These are phyloP conservation scores for Podospora comata DNA, from an alignment of 495 filamentous ascomycete genomes.

Conservation along the genomic window DNA sequence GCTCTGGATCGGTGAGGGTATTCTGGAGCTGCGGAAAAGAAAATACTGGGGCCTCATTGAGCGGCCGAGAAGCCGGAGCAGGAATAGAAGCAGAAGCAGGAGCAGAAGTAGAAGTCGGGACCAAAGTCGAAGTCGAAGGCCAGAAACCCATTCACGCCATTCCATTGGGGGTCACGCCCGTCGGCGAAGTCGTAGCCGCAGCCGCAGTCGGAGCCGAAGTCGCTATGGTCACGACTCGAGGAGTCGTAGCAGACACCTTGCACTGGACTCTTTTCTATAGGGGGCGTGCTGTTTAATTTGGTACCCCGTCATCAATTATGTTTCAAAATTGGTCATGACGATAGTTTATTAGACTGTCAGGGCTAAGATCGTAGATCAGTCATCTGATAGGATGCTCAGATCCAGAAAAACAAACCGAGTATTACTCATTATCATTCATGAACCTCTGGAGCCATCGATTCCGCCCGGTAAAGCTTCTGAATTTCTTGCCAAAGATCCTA, in stretches of 20 bases:
- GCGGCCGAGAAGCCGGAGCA: neutral
- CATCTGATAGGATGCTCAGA: neutral
- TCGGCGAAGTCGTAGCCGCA: neutral
- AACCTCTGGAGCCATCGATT: conserved; percentile 46
- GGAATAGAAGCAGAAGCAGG: neutral
- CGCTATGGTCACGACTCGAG: neutral
- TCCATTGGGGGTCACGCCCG: neutral
- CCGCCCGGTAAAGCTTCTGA: conserved; percentile 44
- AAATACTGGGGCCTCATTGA: conserved; percentile 26
- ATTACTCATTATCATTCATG: conserved; percentile 46
- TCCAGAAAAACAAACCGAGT: neutral
- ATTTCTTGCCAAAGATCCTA: conserved; percentile 50
- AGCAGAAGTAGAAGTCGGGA: conserved; percentile 1
- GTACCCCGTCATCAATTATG: too few species aligned
- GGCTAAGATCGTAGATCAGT: too few species aligned
- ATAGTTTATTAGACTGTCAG: too few species aligned
- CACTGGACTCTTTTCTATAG: neutral
- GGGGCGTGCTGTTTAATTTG: neutral
- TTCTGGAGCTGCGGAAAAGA: conserved; percentile 23
- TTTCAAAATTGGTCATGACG: too few species aligned
- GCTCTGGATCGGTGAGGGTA: conserved; percentile 24
- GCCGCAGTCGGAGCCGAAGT: conserved; percentile 2
- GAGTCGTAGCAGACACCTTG: conserved; percentile 4
- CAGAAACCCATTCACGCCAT: neutral
- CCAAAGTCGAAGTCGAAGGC: neutral